Base-by-base conservation (phyloP, 768 basidiomycete genomes). In the Wakefieldia striispora region DNA sequence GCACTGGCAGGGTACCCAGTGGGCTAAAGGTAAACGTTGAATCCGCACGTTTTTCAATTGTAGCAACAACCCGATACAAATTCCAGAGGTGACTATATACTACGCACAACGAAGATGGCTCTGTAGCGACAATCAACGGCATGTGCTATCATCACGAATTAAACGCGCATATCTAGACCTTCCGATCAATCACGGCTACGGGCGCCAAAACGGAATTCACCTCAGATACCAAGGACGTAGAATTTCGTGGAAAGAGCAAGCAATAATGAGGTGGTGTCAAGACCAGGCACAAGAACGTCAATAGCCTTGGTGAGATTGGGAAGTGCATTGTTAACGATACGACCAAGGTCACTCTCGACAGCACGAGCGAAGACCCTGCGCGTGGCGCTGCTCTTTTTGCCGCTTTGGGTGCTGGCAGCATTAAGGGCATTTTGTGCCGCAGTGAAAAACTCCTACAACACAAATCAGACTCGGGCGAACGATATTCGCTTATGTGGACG, bases 261-360 rank as follows among this genome's bases (percentile, higher is more conserved):
- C 29, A 71, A 23, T 37, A 65, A 43, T 36, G 59, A 57, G n/a
- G 53, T n/a, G 13, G 71, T 46, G 38, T 52, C 45, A 34, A 72
- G 50, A 54, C 57, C 63, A 29, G 39, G 43, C 24, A 67, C 51
- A 43, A 70, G 56, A 19, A 19, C 3, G 16, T 54, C 14, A 9
- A 51, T 29, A 12, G 41, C 38, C 3, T 20, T 24, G 23, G 62
- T 59, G 27, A 72, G 58, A 26, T 8, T 26, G 13, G 43, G 48
- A n/a, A 71, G 53, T 1, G 62, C 23, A 29, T 29, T 10, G 16
- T 58, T 36, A 23, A 70, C 16, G 16, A 33, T 2, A 33, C 3
- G 1, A 14, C 33, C 5, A 16, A 33, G 1, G 2, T 4, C 33
- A 33, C 8, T 16, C 14, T 9, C 6, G 33, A 9, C 4, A 33